Evolutionary conservation across 768 basidiomycete species (phyloP).

Genomic region (Glaciozyma antarctica): DNA sequence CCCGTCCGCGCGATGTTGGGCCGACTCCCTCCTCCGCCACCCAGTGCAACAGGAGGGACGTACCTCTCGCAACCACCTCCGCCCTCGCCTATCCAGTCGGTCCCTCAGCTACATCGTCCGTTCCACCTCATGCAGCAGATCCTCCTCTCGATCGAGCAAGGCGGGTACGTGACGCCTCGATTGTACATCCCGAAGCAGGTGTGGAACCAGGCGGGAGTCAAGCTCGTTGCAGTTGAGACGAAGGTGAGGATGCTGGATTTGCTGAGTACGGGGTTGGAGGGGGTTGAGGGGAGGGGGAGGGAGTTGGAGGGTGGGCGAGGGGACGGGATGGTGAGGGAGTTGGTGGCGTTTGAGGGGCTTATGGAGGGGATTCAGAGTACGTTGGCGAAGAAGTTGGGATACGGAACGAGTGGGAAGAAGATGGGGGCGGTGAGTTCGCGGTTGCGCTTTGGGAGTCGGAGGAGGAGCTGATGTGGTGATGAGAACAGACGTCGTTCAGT

Average conservation of each 20-base stretch:
- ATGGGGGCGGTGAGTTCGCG: slow-evolving; percentile 38
- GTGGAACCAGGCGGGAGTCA: slow-evolving; percentile 84
- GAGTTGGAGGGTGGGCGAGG: slow-evolving; percentile 36
- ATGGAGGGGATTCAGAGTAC: slow-evolving; percentile 46
- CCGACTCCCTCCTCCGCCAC: not conserved
- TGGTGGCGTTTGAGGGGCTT: slow-evolving; percentile 80
- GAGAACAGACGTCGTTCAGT: slow-evolving; percentile 28
- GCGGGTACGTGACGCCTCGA: slow-evolving; percentile 78
- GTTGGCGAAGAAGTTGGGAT: slow-evolving; percentile 31
- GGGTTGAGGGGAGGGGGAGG: slow-evolving; percentile 58
- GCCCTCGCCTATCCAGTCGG: not conserved
- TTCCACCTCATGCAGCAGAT: slow-evolving; percentile 83
- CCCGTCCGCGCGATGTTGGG: not conserved
- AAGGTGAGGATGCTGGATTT: slow-evolving; percentile 79
- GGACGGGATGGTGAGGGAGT: slow-evolving; percentile 75
- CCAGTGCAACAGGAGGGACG: not conserved
- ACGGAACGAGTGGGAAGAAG: slow-evolving; percentile 72
- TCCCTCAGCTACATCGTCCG: slow-evolving; percentile 56
- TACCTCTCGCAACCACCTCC: not conserved
- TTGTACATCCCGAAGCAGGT: slow-evolving; percentile 81
- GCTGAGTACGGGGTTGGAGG: slow-evolving; percentile 67
- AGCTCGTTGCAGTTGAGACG: slow-evolving; percentile 67
- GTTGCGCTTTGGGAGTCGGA: not conserved
- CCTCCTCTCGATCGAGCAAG: slow-evolving; percentile 69
- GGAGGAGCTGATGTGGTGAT: slow-evolving; percentile 4